Evolutionary conservation across 164 flowering plant genomes (phyloP).

Genomic region (Annona cherimola): DNA sequence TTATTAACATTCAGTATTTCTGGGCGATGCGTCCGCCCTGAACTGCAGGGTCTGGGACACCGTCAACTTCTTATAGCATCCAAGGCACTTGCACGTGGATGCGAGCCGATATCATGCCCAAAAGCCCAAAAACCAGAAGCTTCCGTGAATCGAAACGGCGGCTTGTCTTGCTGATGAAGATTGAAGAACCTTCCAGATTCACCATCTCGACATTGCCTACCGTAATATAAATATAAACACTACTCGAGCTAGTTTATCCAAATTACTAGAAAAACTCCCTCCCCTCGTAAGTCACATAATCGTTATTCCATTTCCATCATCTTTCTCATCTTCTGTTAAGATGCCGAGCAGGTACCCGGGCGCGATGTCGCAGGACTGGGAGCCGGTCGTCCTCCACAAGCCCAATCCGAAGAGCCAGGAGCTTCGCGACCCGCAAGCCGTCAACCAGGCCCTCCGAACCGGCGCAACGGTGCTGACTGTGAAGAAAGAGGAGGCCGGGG

Average conservation of each 20-base stretch:
- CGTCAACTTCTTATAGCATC: too few relatives aligned
- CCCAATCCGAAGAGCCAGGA: conserved; percentile 42
- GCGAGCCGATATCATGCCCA: neutral
- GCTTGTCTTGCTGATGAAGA: neutral
- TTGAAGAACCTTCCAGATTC: neutral
- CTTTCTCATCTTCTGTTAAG: neutral
- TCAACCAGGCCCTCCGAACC: conserved; percentile 59
- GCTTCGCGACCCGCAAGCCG: conserved; percentile 57
- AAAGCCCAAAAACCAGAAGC: neutral
- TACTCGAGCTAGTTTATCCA: neutral
- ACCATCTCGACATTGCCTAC: neutral
- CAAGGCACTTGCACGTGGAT: too few relatives aligned
- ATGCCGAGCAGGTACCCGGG: conserved; percentile 22
- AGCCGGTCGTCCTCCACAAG: conserved; percentile 68
- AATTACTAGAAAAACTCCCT: neutral
- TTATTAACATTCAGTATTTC: too few relatives aligned
- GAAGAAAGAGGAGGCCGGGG: conserved; percentile 57
- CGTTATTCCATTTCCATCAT: neutral
- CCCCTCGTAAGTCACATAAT: neutral
- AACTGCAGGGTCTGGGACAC: too few relatives aligned
- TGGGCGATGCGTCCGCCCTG: too few relatives aligned
- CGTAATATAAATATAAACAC: neutral
- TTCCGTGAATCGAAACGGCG: neutral
- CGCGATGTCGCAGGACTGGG: conserved; percentile 59
- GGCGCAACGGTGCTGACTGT: conserved; percentile 54